These are phyloP conservation scores for Hirsutella rhossiliensis DNA, from an alignment of 2,329 filamentous ascomycete species.

Conservation along the genomic window DNA sequence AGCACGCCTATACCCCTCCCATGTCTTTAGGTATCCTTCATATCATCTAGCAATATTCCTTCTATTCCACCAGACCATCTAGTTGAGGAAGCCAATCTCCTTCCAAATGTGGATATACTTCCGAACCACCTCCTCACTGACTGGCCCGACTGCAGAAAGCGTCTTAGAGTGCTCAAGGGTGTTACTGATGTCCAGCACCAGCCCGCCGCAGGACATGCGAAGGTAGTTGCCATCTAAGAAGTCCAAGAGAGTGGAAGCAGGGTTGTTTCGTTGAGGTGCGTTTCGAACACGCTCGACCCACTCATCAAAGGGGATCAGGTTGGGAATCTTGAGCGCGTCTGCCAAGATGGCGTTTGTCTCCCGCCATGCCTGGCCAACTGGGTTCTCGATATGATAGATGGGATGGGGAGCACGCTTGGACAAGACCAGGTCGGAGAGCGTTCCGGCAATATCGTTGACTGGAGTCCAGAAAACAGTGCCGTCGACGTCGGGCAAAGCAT, in stretches of 20 bases:
- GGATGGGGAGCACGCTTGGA: background rate
- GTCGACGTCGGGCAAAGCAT: slow-evolving; percentile 25
- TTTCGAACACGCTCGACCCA: slow-evolving; percentile 3
- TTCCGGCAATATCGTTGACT: slow-evolving; percentile 20
- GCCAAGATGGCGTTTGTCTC: slow-evolving; percentile 5
- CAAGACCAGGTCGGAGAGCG: slow-evolving; percentile 6
- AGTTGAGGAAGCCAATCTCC: slow-evolving; percentile 2
- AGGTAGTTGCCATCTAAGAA: slow-evolving; percentile 6
- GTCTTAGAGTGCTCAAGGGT: slow-evolving; percentile 5
- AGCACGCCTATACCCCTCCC: too few relatives aligned
- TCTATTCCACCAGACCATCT: too few relatives aligned
- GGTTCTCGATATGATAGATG: slow-evolving; percentile 13
- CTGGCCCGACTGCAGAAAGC: slow-evolving; percentile 1
- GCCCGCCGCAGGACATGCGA: slow-evolving; percentile 7
- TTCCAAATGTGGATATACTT: slow-evolving; percentile 3
- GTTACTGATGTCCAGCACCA: slow-evolving; percentile 4
- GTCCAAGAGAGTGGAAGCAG: slow-evolving; percentile 3
- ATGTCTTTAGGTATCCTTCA: too few relatives aligned
- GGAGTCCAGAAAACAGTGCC: slow-evolving; percentile 32
- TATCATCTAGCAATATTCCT: too few relatives aligned
- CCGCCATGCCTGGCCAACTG: slow-evolving; percentile 8
- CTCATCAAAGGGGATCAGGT: slow-evolving; percentile 4
- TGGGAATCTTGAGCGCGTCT: slow-evolving; percentile 3
- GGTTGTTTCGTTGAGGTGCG: slow-evolving; percentile 2
- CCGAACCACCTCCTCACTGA: slow-evolving; percentile 2